Percentiles rank a stretch among this genome's conserved stretches.
Conservation (phyloP, 495 filamentous ascomycete genomes). For the Symbiotaphrina buchneri region DNA sequence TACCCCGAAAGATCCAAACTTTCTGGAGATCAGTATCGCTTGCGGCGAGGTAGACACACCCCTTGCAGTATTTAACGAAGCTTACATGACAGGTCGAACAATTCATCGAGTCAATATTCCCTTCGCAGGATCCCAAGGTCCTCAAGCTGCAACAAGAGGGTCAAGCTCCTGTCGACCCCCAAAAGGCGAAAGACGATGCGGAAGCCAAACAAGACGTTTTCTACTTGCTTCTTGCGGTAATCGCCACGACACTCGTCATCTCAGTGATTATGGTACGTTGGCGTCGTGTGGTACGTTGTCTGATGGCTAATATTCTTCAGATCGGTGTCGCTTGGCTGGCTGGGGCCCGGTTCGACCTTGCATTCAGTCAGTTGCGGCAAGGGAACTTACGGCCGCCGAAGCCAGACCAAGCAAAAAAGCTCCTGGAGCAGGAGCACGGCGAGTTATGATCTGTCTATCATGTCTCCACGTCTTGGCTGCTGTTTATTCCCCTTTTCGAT, state of each 20-base stretch:
- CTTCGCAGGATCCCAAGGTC: constrained; percentile 34
- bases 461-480: no score
- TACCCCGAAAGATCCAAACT: constrained; percentile 82
- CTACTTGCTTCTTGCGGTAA: constrained; percentile 37
- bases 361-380: constrained; percentile 13
- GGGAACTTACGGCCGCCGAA: constrained; percentile 7
- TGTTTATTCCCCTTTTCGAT: no score
- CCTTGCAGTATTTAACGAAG: background rate
- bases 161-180: constrained; percentile 2
- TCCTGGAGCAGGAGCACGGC: constrained; percentile 10
- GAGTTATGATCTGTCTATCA: constrained; percentile 20
- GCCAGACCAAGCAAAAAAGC: constrained; percentile 6
- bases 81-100: constrained; percentile 55
- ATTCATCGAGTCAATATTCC: constrained; percentile 92
- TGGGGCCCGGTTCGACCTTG: constrained; percentile 34
- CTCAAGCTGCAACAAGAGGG: constrained; percentile 8
- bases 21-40: constrained; percentile 72
- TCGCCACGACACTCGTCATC: constrained; percentile 33
- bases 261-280: constrained; percentile 39
- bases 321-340: constrained; percentile 40
- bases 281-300: background rate
- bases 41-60: constrained; percentile 54
- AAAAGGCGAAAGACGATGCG: constrained; percentile 23
- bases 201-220: constrained; percentile 33
- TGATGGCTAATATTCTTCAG: constrained; percentile 15